Base-by-base conservation (phyloP, 306 rosid species). In the Inga leiocalycina region DNA sequence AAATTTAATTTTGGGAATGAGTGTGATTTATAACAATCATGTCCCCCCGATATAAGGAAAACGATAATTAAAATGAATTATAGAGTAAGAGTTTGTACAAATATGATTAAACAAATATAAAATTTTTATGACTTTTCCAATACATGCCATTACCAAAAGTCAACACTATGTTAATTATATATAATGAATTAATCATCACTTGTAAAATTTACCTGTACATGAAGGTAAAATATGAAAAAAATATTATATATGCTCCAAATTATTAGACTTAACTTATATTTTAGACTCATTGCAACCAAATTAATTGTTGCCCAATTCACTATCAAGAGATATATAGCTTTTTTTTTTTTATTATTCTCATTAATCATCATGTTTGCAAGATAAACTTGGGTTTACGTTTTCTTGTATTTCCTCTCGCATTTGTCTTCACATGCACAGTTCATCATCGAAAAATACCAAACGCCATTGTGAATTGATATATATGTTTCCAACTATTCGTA, bases 371-470 rank as follows among this genome's bases (percentile, higher is more conserved):
- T 74, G 24, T 44, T 45, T 24, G 57, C 8, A 71, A 44, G 22
- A 10, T 43, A 37, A 37, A 37, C 2, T 22, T 49, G 34, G 19
- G 49, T 49, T 71, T 12, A 27, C 17, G 13, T 9, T 37, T 37
- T 74, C 43, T 64, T 8, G 20, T 24, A 30, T 74, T 74, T 30
- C 24, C 44, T 32, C 77, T 74, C 32, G 16, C 35, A 6, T 49
- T 74, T 74, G 77, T 71, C 76, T 13, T 22, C 51, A 45, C 76
- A 45, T 71, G 35, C 56, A 43, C 45, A 35, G 8, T 71, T 24
- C 13, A 48, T 48, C 14, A 71, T 71, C 35, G 27, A 5, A 70
- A 39, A 10, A 11, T 20, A 70, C 74, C n/a, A 69, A 39, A 71
- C 22, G 17, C 8, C 24, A 41, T 16, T 48, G 62, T 2, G 20